Percentiles rank a stretch among this genome's conserved stretches.
phyloP scores from a whole-genome alignment of 2,329 filamentous ascomycete species.

The Pyricularia pennisetigena region DNA sequence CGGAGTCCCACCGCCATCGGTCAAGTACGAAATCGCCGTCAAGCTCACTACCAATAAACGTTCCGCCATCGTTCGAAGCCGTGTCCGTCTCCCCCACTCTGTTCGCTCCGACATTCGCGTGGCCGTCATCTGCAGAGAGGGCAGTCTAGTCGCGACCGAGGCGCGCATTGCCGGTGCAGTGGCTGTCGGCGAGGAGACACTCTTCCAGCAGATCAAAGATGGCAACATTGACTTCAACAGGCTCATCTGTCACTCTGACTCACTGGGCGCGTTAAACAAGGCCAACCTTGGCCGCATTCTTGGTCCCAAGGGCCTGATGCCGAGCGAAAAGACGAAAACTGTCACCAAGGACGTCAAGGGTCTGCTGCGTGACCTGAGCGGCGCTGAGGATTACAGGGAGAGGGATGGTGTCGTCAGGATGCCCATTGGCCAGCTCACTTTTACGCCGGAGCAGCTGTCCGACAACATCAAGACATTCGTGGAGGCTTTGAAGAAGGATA shows the following conservation, averaged over 20 bases:
- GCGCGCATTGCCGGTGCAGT: constrained; percentile 71
- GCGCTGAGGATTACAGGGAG: constrained; percentile 82
- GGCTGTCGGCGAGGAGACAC: constrained; percentile 72
- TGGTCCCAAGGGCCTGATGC: constrained; percentile 89
- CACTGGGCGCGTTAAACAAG: constrained; percentile 69
- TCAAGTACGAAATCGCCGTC: constrained; percentile 85
- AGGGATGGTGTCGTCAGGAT: constrained; percentile 73
- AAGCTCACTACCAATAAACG: constrained; percentile 77
- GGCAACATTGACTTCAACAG: constrained; percentile 82
- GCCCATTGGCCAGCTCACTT: constrained; percentile 83
- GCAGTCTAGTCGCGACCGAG: constrained; percentile 61
- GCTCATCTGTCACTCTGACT: constrained; percentile 75
- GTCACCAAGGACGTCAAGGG: constrained; percentile 70
- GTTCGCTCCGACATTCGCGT: constrained; percentile 84
- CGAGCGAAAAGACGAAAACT: constrained; percentile 76
- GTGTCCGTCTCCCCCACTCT: constrained; percentile 78
- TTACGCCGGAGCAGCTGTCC: constrained; percentile 77
- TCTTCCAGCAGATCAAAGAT: constrained; percentile 67
- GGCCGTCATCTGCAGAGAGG: constrained; percentile 83
- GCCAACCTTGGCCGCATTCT: constrained; percentile 71
- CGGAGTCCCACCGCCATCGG: constrained; percentile 58
- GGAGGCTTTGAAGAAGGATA: constrained; percentile 67
- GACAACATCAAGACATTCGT: constrained; percentile 76
- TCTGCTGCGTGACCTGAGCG: constrained; percentile 73
- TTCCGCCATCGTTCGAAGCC: constrained; percentile 78